Evolutionary conservation across 805 yeast species (phyloP), one percentile per base, ranked within the genome.

Genomic region (Teunomyces gatunensis): DNA sequence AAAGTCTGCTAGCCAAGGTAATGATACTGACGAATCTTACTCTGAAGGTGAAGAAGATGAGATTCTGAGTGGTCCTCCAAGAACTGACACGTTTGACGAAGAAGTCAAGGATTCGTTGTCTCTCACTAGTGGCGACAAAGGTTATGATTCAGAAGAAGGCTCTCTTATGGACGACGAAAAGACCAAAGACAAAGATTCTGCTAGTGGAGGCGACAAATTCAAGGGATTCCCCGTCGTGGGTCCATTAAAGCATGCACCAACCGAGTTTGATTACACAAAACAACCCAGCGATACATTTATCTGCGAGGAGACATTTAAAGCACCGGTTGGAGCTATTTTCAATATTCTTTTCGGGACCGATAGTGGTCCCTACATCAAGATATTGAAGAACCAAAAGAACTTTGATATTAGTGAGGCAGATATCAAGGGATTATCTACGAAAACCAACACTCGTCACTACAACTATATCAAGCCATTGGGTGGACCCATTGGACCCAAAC

Each of bases 401-500:
- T 62, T 59, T 47, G 60, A 60, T 23, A 60, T 64, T 28, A 36
- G 49, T 11, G 62, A 59, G 36, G 53, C 53, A 5, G 57, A 49
- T 25, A 64, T 44, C 59, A 76, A 53, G 52, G 73, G 69, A 21
- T 39, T 59, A 34, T 73, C 74, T 7, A 56, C 67, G 1, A 77
- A 73, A 3, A 63, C 65, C 23, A 63, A 69, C 40, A 76, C 69
- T 40, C 67, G 95, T 46, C 63, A 68, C 3, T 91, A 79, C 60
- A 74, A 78, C 4, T 94, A 91, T 64, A 77, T 79, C 42, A 88
- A 88, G 64, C 89, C 85, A 0, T 73, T 94, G 47, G 81, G 83
- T 45, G 90, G 80, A 45, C 79, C 96, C 1, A 82, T 94, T 32
- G 99, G 99, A 0, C 99, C 99, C 10, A 90, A 89, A 57, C 89